Conservation (phyloP, 331 rosid species). For the Saraca asoca region DNA sequence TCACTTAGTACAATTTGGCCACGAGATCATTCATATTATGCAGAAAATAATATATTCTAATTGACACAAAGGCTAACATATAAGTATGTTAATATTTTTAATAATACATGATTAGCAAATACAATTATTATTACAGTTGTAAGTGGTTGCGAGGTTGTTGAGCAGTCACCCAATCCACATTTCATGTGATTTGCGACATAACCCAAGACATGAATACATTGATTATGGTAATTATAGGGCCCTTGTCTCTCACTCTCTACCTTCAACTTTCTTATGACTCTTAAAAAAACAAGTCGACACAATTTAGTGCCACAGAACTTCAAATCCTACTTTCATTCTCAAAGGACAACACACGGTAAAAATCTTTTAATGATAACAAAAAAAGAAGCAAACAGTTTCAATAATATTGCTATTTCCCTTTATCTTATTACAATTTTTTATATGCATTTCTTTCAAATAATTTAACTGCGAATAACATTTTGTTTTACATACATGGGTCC, state of each 20-base stretch:
- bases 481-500: no score
- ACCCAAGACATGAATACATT: slow-evolving; percentile 10
- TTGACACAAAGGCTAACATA: no score
- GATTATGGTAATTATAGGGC: neutral
- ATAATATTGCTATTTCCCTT: no score
- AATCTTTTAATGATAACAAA: no score
- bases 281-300: neutral
- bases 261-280: neutral
- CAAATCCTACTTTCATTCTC: neutral
- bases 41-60: neutral
- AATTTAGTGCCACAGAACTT: neutral
- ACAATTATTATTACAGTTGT: slow-evolving; percentile 14
- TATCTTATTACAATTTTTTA: no score
- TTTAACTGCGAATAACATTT: no score
- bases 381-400: no score
- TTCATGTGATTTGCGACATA: slow-evolving; percentile 38
- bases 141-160: slow-evolving; percentile 24
- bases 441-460: no score
- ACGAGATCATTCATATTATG: neutral
- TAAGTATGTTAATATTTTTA: no score
- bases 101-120: neutral
- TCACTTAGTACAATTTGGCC: neutral
- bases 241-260: slow-evolving; percentile 11
- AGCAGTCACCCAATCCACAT: slow-evolving; percentile 20
- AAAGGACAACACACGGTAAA: neutral